A percentile compares a stretch with the other conserved stretches of the same genome.
phyloP scores from a whole-genome alignment of 2,329 filamentous ascomycete species.

The Thielaviopsis punctulata region DNA sequence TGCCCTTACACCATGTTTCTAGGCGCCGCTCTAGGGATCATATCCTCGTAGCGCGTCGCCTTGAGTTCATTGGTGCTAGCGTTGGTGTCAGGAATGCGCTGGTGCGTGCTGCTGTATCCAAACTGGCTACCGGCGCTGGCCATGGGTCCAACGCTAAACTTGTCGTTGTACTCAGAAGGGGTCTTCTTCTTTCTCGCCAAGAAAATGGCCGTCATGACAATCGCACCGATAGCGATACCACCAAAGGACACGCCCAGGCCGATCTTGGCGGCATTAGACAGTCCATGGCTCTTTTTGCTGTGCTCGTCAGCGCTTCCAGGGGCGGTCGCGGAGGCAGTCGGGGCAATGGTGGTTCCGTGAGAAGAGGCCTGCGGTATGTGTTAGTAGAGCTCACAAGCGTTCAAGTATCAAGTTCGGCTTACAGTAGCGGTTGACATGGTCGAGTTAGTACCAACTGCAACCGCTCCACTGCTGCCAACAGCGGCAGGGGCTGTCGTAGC shows the following conservation, averaged over 20 bases:
- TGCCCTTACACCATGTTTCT: conserved; percentile 23
- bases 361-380: not conserved
- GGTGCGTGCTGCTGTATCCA: conserved; percentile 9
- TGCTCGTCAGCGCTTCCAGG: conserved; percentile 1
- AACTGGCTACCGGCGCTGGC: conserved; percentile 25
- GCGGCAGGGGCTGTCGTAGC: not conserved
- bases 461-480: not conserved
- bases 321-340: conserved; percentile 2
- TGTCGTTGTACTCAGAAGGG: conserved; percentile 6
- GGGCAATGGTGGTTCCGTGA: not conserved
- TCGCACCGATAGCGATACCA: conserved; percentile 17
- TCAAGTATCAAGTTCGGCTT: not conserved
- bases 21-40: conserved; percentile 34
- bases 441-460: conserved; percentile 7
- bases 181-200: conserved; percentile 19
- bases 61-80: conserved; percentile 30
- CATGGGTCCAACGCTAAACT: conserved; percentile 28
- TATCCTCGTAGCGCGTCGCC: conserved; percentile 39
- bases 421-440: conserved; percentile 8
- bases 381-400: not conserved
- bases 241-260: conserved; percentile 29
- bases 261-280: conserved; percentile 28
- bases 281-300: conserved; percentile 15
- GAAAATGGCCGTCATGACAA: conserved; percentile 23
- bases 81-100: conserved; percentile 2